Conservation (phyloP, 2,329 filamentous ascomycete genomes). For the Cladosporium sp. region DNA sequence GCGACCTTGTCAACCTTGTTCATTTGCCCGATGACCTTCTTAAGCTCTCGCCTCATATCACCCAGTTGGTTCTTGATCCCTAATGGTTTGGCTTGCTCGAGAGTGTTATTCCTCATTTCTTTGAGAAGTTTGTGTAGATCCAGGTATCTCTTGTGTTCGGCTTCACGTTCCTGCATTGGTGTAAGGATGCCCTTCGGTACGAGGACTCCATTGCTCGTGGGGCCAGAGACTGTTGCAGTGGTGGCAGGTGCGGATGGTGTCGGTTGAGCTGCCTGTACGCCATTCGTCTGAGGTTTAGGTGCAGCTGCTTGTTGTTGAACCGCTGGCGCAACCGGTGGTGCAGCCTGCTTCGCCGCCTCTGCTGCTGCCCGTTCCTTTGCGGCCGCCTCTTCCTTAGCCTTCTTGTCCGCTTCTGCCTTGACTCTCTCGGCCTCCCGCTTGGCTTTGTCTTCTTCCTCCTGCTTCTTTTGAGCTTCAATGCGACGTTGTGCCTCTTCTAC, state of each 20-base stretch:
- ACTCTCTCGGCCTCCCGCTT: constrained; percentile 24
- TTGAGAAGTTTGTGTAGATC: constrained; percentile 65
- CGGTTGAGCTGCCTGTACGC: constrained; percentile 1
- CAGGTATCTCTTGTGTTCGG: constrained; percentile 46
- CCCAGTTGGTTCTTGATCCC: constrained; percentile 62
- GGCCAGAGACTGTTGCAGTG: neutral
- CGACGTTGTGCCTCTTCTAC: constrained; percentile 24
- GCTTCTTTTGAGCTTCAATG: constrained; percentile 20
- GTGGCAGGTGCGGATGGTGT: neutral
- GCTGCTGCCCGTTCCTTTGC: constrained; percentile 20
- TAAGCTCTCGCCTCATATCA: constrained; percentile 49
- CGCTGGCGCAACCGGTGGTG: neutral
- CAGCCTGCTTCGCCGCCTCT: constrained; percentile 22
- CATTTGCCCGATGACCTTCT: constrained; percentile 68
- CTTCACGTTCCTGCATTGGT: constrained; percentile 31
- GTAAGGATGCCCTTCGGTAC: neutral
- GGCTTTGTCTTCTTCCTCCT: constrained; percentile 24
- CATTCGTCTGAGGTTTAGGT: constrained; percentile 12
- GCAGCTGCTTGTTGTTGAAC: neutral
- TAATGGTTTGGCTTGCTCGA: constrained; percentile 49
- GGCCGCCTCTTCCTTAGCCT: constrained; percentile 23
- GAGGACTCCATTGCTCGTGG: neutral
- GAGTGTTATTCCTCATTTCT: constrained; percentile 50
- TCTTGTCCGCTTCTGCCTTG: constrained; percentile 22
- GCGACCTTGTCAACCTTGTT: constrained; percentile 56